Conservation (phyloP, 345 rosid species). For the Citrus maxima region DNA sequence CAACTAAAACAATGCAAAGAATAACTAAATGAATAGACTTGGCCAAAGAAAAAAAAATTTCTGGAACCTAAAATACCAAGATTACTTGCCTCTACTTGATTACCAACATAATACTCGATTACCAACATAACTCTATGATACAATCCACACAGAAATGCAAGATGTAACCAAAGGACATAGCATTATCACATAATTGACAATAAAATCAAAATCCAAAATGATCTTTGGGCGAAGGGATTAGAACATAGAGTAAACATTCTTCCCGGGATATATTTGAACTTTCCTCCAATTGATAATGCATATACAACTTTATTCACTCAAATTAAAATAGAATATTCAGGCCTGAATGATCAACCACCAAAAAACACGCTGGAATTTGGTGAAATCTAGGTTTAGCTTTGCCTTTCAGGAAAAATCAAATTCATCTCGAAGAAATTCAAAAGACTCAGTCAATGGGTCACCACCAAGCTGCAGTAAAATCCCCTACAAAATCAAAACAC, state of each 20-base stretch:
- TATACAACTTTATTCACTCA: neutral
- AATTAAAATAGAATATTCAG: neutral
- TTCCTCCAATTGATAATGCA: neutral
- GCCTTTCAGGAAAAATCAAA: neutral
- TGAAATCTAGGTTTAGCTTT: neutral
- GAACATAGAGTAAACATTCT: neutral
- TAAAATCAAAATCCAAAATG: neutral
- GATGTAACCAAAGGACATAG: neutral
- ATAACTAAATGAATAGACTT: neutral
- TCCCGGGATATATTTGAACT: neutral
- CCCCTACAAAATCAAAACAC: neutral
- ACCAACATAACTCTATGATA: neutral
- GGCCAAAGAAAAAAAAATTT: neutral
- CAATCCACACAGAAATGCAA: neutral
- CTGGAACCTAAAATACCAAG: neutral
- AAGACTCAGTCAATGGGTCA: neutral
- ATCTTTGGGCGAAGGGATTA: neutral
- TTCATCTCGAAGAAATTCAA: neutral
- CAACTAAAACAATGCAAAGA: neutral
- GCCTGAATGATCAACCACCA: neutral
- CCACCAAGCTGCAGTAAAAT: neutral
- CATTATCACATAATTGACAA: neutral
- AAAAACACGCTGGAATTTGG: neutral
- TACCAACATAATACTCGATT: neutral
- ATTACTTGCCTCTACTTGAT: neutral